phyloP scores from a whole-genome alignment of 2,329 filamentous ascomycete species.

The Leptographium wingfieldii region DNA sequence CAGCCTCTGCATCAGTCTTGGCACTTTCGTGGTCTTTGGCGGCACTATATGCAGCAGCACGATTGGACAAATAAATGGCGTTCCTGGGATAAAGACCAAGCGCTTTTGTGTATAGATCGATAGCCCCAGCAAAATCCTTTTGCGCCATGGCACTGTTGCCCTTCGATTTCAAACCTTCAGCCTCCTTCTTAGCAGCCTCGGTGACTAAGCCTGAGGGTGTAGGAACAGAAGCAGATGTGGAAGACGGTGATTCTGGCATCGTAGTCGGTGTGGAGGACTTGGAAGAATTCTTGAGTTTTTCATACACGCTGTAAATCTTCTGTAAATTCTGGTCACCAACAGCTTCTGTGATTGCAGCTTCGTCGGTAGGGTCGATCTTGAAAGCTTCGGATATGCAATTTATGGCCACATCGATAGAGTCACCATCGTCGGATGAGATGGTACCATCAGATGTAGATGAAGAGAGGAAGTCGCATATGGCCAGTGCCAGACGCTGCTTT shows the following conservation, averaged over 20 bases:
- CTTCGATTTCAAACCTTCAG: conserved; percentile 76
- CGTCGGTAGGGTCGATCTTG: conserved; percentile 78
- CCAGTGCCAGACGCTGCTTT: conserved; percentile 83
- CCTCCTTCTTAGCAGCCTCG: conserved; percentile 59
- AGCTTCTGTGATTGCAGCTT: conserved; percentile 59
- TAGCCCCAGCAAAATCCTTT: conserved; percentile 76
- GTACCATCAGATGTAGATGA: conserved; percentile 80
- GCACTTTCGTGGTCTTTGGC: conserved; percentile 75
- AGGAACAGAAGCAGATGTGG: conserved; percentile 15
- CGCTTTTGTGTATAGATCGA: conserved; percentile 80
- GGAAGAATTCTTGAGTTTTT: conserved; percentile 64
- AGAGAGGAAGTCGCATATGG: conserved; percentile 90
- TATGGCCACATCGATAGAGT: conserved; percentile 86
- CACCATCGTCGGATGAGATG: conserved; percentile 73
- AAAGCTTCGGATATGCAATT: conserved; percentile 94
- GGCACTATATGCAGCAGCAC: conserved; percentile 84
- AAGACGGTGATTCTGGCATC: conserved; percentile 16
- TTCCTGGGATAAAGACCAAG: conserved; percentile 71
- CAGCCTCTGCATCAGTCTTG: conserved; percentile 77
- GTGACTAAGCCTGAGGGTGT: conserved; percentile 21
- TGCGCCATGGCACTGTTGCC: conserved; percentile 92
- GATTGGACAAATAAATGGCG: conserved; percentile 95
- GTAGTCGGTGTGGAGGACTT: conserved; percentile 16
- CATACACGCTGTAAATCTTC: conserved; percentile 89
- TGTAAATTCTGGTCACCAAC: conserved; percentile 78